Evolutionary conservation across 202 grass and related monocot genomes (phyloP), one percentile per base, ranked within the genome.

Genomic region (Zizania palustris): DNA sequence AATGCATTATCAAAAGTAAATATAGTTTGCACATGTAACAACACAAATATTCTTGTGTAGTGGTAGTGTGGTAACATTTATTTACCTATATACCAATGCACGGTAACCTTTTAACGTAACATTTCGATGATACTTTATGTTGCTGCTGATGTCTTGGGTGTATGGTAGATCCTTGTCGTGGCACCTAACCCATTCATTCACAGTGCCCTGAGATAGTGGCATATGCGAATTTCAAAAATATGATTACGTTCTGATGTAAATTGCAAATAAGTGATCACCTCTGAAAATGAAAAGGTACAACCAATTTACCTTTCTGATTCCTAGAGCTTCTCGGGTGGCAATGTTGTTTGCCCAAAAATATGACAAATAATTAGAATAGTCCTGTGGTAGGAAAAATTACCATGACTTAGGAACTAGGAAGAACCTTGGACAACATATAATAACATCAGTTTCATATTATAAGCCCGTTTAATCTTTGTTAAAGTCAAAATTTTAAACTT

Each of bases 311-410:
- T 80, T 76, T 22, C 67, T 75, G 45, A 90, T 90, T 28, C 84
- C 80, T 3, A 90, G 83, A 36, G 70, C 59, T 64, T 60, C 46
- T 19, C 63, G 71, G 5, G 58, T 72, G 34, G 57, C 16, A 46
- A 80, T 76, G 63, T 9, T 65, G 28, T 90, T 90, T 9, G 84
- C 88, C 88, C 84, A 90, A n/a, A 77, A 90, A 69, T 90, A 90
- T 21, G 75, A 87, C 1, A 87, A n/a, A 76, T 90, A 90, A 7
- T 51, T 53, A 28, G 16, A 19, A 43, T 87, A 87, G 0, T 3
- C n/a, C 84, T 86, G 51, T 63, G 43, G 41, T 54, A 38, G 60
- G 11, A 38, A 14, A 14, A 72, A 56, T 18, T 45, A 65, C 8
- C 36, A 14, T 34, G 11, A 3, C 11, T 34, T 45, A 45, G 11